Evolutionary conservation across 2,329 filamentous ascomycete genomes (phyloP), one percentile per base, ranked within the genome.

Genomic region (Microdochium paspali): DNA sequence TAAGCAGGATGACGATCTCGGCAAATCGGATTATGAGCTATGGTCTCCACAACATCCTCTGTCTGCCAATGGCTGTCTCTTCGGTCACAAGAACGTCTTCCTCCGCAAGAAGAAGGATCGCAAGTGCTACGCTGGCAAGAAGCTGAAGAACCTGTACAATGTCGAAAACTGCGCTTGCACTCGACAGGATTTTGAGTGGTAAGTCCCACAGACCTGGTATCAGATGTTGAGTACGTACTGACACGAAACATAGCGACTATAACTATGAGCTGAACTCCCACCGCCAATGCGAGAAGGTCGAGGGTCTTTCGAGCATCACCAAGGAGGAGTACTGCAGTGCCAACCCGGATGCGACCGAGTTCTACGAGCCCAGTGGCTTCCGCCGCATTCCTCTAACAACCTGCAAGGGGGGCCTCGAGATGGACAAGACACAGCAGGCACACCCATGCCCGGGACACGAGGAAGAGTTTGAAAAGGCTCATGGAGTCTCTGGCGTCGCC

Each of bases 111-210:
- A 86, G 66, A 67, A 74, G n/a, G 80, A 83, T 15, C 73, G 76
- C 20, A 69, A 84, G 44, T 98, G 93, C 71, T 95, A 83, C 73
- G 96, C 95, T 58, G 82, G 85, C 46, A 77, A 79, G 62, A 78
- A 76, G 52, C 78, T 94, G 53, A 73, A 82, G 53, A 80, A 82
- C 53, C 72, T 91, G 24, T 84, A 90, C 65, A 76, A 77, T 54
- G 82, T 87, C 54, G 69, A 77, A 53, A 89, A 94, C 63, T 98
- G 93, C 72, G 74, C 79, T 50, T 98, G 93, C 68, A 86, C 81
- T 9, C 77, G 89, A 46, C 77, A 80, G 49, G 93, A 98, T 67
- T 98, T 84, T 62, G 93, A 98, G 75, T 98, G 93, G 87, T 90
- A 69, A 70, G 82, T 44, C 30, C 30, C 18, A 28, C 24, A 20